These are phyloP conservation scores for Sordariomycetes sp. DNA, from an alignment of 2,329 filamentous ascomycete species.

Conservation along the genomic window DNA sequence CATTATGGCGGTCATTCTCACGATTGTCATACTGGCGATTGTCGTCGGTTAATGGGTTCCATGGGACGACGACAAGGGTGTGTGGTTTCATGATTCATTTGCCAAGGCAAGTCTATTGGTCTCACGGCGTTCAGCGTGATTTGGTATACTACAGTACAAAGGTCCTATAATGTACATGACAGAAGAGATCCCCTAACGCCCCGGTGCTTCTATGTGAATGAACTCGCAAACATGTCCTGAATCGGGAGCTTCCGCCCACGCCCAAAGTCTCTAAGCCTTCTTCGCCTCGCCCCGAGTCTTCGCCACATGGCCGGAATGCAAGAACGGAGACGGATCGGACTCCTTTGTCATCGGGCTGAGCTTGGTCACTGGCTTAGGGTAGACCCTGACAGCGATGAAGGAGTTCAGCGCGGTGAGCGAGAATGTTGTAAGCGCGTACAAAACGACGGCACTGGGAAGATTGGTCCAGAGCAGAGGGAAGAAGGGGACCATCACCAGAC, in stretches of 20 bases:
- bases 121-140: slow-evolving; percentile 3
- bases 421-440: slow-evolving; percentile 30
- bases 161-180: slow-evolving; percentile 3
- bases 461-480: slow-evolving; percentile 14
- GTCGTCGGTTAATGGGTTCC: slow-evolving; percentile 63
- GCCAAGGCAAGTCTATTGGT: neutral
- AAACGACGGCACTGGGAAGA: slow-evolving; percentile 28
- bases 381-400: slow-evolving; percentile 13
- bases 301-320: too few species aligned
- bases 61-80: too few species aligned
- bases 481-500: neutral
- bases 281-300: too few species aligned
- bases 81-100: neutral
- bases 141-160: slow-evolving; percentile 1
- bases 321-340: too few species aligned
- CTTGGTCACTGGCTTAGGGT: slow-evolving; percentile 10
- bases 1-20: slow-evolving; percentile 79
- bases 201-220: too few species aligned
- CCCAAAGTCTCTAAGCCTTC: too few species aligned
- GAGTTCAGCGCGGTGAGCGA: slow-evolving; percentile 23
- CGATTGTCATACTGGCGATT: slow-evolving; percentile 82
- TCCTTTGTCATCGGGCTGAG: too few species aligned
- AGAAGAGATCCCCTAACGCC: too few species aligned
- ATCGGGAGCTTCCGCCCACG: too few species aligned
- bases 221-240: too few species aligned